Conservation (phyloP, 2,329 filamentous ascomycete species). For the Talaromyces rugulosus region DNA sequence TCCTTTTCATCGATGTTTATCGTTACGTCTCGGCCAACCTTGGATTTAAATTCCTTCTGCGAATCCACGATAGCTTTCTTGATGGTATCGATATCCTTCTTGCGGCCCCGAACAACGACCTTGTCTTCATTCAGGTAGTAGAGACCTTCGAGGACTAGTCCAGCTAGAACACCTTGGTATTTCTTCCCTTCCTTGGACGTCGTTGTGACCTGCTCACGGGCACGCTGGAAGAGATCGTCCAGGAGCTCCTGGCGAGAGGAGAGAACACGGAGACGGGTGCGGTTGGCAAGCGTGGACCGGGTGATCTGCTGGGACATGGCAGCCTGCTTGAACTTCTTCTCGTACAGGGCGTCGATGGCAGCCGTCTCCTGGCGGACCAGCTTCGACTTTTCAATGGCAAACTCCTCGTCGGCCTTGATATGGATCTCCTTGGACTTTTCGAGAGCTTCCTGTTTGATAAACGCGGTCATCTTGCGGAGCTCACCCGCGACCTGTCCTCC, state of each 20-base stretch:
- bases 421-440: constrained; percentile 97
- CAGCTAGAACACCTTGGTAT: constrained; percentile 73
- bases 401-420: constrained; percentile 98
- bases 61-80: constrained; percentile 77
- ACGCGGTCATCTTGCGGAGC: constrained; percentile 99
- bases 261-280: constrained; percentile 86
- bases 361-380: constrained; percentile 93
- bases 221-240: constrained; percentile 80
- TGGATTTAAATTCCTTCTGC: constrained; percentile 77
- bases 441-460: constrained; percentile 97
- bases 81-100: constrained; percentile 71
- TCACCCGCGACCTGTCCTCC: constrained; percentile 78
- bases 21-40: constrained; percentile 64
- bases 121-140: constrained; percentile 82
- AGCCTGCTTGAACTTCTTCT: constrained; percentile 99
- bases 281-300: constrained; percentile 92
- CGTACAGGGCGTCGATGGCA: constrained; percentile 86
- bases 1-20: constrained; percentile 74
- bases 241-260: constrained; percentile 84
- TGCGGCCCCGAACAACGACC: constrained; percentile 68
- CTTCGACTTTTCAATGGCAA: constrained; percentile 98
- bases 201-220: constrained; percentile 65
- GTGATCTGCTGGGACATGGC: constrained; percentile 99
- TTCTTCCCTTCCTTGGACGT: constrained; percentile 56
- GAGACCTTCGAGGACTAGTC: constrained; percentile 80